Evolutionary conservation across 495 filamentous ascomycete genomes (phyloP).

Genomic region (Pyronema domesticum): DNA sequence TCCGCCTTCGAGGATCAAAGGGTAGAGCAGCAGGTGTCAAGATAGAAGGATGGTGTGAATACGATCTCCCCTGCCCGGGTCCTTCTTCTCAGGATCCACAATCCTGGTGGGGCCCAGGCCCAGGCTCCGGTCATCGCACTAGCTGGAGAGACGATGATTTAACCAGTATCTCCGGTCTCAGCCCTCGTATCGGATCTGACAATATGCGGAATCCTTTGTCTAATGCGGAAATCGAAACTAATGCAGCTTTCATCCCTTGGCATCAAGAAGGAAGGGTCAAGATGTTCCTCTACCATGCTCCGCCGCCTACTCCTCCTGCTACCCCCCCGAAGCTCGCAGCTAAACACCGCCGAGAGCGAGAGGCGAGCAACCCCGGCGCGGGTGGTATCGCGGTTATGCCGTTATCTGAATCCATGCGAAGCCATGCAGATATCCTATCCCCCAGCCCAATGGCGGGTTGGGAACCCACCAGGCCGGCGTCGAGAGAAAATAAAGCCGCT

Average conservation of each 20-base stretch:
- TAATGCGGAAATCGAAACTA: constrained; percentile 83
- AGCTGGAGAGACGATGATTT: constrained; percentile 9
- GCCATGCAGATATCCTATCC: too few relatives aligned
- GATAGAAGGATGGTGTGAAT: constrained; percentile 44
- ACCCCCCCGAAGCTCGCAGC: constrained; percentile 5
- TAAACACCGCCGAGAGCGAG: neutral
- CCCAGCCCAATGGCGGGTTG: too few relatives aligned
- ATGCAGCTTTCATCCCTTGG: constrained; percentile 76
- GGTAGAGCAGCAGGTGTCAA: constrained; percentile 28
- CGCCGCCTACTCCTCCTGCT: neutral
- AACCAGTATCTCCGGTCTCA: neutral
- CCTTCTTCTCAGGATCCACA: constrained; percentile 21
- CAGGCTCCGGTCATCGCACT: constrained; percentile 11
- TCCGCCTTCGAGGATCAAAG: constrained; percentile 32
- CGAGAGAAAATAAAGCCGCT: too few relatives aligned
- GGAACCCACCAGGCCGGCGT: too few relatives aligned
- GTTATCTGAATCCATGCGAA: too few relatives aligned
- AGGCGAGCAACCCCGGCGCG: too few relatives aligned
- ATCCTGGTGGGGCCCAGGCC: constrained; percentile 16
- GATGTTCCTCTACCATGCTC: constrained; percentile 39
- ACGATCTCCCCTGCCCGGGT: constrained; percentile 42
- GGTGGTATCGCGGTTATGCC: too few relatives aligned
- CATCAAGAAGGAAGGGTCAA: constrained; percentile 68
- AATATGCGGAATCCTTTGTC: constrained; percentile 33
- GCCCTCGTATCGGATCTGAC: too few relatives aligned